Conservation (phyloP, 495 filamentous ascomycete species). For the Copromyces sp. region DNA sequence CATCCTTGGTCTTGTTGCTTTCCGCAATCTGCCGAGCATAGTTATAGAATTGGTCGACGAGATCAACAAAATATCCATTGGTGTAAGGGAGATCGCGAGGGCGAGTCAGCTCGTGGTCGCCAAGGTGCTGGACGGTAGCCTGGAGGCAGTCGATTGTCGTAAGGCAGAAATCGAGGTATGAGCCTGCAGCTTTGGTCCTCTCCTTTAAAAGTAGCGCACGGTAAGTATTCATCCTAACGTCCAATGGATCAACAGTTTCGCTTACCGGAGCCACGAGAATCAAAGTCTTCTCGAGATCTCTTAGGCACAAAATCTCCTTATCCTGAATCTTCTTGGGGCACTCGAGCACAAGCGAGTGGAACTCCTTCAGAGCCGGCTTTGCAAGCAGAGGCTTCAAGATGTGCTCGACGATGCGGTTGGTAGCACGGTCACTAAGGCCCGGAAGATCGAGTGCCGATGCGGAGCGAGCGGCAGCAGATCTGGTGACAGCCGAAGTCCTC, state of each 20-base stretch:
- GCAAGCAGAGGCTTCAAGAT: conserved; percentile 42
- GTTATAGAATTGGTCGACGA: conserved; percentile 72
- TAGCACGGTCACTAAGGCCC: conserved; percentile 39
- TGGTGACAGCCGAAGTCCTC: conserved; percentile 36
- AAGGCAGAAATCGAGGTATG: conserved; percentile 78
- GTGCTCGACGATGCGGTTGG: conserved; percentile 45
- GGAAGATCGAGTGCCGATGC: conserved; percentile 24
- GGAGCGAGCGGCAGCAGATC: conserved; percentile 35
- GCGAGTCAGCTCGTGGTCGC: conserved; percentile 69
- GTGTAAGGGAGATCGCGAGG: conserved; percentile 79
- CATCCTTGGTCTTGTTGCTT: conserved; percentile 38
- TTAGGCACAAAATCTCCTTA: conserved; percentile 72
- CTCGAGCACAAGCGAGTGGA: conserved; percentile 65
- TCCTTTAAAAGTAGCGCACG: conserved; percentile 56
- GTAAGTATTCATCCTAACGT: conserved; percentile 57
- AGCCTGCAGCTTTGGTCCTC: conserved; percentile 51
- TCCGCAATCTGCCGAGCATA: conserved; percentile 52
- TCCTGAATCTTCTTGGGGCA: conserved; percentile 66
- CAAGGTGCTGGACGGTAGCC: conserved; percentile 67
- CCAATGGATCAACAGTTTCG: conserved; percentile 40
- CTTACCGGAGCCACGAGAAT: conserved; percentile 83
- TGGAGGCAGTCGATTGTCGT: conserved; percentile 78
- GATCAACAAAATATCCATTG: conserved; percentile 89
- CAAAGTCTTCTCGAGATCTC: conserved; percentile 84
- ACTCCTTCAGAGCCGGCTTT: conserved; percentile 53